Evolutionary conservation across 768 basidiomycete genomes (phyloP), one percentile per base, ranked within the genome.

Genomic region (Rhodotorula diobovata): DNA sequence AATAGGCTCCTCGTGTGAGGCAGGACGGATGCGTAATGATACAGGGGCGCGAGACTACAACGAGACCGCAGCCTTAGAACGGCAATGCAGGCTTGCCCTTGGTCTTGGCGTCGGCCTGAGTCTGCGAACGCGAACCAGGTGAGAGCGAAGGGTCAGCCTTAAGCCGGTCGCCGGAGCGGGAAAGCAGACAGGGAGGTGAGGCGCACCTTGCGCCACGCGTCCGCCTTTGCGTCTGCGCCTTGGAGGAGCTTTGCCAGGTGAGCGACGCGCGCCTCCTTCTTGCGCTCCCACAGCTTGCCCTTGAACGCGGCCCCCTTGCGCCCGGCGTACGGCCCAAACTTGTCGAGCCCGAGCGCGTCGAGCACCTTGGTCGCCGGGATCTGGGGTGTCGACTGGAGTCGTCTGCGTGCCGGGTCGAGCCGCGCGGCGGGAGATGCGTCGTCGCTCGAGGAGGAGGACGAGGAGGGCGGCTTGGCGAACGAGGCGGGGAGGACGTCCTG

Each of bases 241-340:
- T 65, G 63, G 39, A 74, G 61, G 50, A 67, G 35, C 55, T 39
- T 32, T 16, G 57, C 59, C 32, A 71, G 61, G 45, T 72, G 58
- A 16, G 41, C 57, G 28, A 54, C 11, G 30, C 70, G 53, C 51
- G 65, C 61, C n/a, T 60, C 64, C 56, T 66, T 57, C 67, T 68
- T 68, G 25, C 74, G 60, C 54, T 75, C 74, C 70, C 70, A 75
- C 11, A 69, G 63, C 61, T 75, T 71, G 57, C 74, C 74, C 68
- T 75, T 75, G 70, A 75, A 75, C 61, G 74, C 58, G 4, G 70
- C 67, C 25, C 74, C 74, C 57, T 71, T 72, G 51, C 74, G 34
- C 3, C 74, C 74, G 1, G 63, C 62, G 56, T 75, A 75, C 60
- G 74, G 74, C 3, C 74, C 74, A 43, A n/a, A 20, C 65, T 72